Conservation (phyloP, 2,329 filamentous ascomycete genomes). For the Ceratocystis eucalypticola region DNA sequence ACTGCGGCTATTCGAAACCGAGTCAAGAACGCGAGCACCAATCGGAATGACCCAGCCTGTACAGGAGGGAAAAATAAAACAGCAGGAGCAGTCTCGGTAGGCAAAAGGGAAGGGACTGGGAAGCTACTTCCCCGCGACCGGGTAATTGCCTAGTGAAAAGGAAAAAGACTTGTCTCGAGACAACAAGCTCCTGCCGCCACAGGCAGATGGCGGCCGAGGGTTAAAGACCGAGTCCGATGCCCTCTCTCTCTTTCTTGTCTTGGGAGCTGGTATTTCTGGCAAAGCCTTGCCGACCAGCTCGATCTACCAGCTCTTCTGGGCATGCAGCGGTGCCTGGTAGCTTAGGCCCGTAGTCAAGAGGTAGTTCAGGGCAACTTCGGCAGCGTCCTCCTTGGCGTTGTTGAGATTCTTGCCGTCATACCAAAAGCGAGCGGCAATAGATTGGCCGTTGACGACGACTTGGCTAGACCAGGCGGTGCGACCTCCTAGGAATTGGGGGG, state of each 20-base stretch:
- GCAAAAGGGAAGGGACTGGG: not conserved
- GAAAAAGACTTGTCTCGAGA: no score
- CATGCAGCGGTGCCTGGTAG: not conserved
- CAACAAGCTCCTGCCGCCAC: not conserved
- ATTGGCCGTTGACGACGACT: slow-evolving; percentile 55
- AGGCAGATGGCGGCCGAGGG: not conserved
- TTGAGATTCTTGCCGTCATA: slow-evolving; percentile 80
- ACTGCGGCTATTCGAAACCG: no score
- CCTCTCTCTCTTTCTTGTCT: not conserved
- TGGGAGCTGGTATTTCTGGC: not conserved
- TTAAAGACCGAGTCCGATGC: not conserved
- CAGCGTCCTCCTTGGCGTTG: slow-evolving; percentile 84
- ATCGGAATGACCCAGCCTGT: no score
- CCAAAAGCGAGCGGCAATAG: slow-evolving; percentile 67
- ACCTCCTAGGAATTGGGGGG: slow-evolving; percentile 44
- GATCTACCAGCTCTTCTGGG: not conserved
- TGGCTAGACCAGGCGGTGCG: slow-evolving; percentile 82
- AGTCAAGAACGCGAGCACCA: no score
- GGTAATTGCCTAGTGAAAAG: not conserved
- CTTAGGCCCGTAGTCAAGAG: slow-evolving; percentile 25
- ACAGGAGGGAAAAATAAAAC: no score
- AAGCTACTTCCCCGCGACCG: not conserved
- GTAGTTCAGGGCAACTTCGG: slow-evolving; percentile 59
- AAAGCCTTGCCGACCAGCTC: not conserved
- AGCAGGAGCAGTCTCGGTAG: no score